Evolutionary conservation across 208 protist genomes (phyloP).

Genomic region (Trypanosoma melophagium): DNA sequence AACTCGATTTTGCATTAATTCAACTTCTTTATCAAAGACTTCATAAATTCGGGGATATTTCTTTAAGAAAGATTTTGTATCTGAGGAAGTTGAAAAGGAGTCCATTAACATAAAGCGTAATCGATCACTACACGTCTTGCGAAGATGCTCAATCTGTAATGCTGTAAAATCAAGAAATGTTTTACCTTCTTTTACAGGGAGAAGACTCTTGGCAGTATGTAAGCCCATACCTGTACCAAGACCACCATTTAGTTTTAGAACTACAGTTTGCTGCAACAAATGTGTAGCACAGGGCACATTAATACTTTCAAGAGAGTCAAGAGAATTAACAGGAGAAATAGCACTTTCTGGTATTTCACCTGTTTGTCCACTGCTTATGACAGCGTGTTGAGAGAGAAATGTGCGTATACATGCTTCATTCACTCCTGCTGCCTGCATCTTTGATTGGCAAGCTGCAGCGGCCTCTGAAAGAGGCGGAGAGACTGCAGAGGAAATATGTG

Average conservation of each 20-base stretch:
- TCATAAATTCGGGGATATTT: constrained; percentile 52
- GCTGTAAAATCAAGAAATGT: constrained; percentile 98
- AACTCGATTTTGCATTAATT: constrained; percentile 87
- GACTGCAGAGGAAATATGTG: neutral
- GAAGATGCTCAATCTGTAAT: constrained; percentile 92
- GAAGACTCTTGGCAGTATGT: constrained; percentile 85
- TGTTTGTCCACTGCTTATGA: constrained; percentile 45
- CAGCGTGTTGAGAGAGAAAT: constrained; percentile 59
- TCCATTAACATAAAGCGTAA: constrained; percentile 99
- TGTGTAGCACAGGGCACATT: constrained; percentile 21
- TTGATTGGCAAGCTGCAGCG: constrained; percentile 54
- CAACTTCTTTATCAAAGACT: constrained; percentile 56
- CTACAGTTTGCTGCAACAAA: constrained; percentile 85
- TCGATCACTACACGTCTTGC: constrained; percentile 74
- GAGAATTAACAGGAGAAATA: constrained; percentile 43
- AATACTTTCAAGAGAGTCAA: constrained; percentile 46
- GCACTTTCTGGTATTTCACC: constrained; percentile 54
- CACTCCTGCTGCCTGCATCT: constrained; percentile 66
- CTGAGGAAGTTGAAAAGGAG: constrained; percentile 96
- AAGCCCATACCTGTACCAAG: constrained; percentile 92
- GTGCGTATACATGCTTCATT: constrained; percentile 62
- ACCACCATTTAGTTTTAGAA: constrained; percentile 98
- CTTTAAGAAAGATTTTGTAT: constrained; percentile 81
- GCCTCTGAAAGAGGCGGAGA: constrained; percentile 37
- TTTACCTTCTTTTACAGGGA: constrained; percentile 91